Base-by-base conservation (phyloP, 306 rosid species). In the Lithocarpus polystachyus region DNA sequence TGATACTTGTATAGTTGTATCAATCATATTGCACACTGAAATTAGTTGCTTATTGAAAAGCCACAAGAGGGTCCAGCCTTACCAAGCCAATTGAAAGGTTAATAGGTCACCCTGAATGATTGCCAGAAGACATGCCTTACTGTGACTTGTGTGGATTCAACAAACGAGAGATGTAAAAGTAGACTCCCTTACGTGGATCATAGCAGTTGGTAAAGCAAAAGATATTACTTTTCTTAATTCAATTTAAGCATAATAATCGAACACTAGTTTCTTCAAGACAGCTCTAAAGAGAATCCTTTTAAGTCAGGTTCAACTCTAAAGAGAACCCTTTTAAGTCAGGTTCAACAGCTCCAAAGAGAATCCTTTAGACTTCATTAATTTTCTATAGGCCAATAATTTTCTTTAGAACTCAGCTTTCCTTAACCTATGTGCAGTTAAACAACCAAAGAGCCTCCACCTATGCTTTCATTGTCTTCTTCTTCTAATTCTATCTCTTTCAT, bases 101-200 rank as follows among this genome's bases (percentile, higher is more conserved):
- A 11, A 22, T 10, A 26, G 33, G 65, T 59, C 65, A 24, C 2
- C 18, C 18, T 23, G 31, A 23, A 23, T 6, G 45, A 29, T 64
- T 2, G 20, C 40, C 20, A 64, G 22, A 29, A 29, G 40, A 35
- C 22, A 64, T 7, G 1, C 62, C 55, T 82, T 24, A 24, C 26
- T 67, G 26, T 55, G 71, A 77, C 72, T 59, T 68, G 5, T 54
- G 55, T 74, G 65, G 61, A 26, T 80, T 76, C 20, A 55, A 68
- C 9, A 56, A 79, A 8, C 73, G 64, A 71, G 22, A 62, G 61
- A 68, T 84, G 84, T 60, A 78, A 81, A 90, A 87, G 93, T 75
- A 75, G 89, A 87, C 79, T 84, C 93, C 80, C 73, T 54, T 79
- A 73, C 83, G 89, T 75, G 89, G 84, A 74, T 77, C 51, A 37